Base-by-base conservation (phyloP, 78 protist genomes). In the Andalucia godoyi region DNA sequence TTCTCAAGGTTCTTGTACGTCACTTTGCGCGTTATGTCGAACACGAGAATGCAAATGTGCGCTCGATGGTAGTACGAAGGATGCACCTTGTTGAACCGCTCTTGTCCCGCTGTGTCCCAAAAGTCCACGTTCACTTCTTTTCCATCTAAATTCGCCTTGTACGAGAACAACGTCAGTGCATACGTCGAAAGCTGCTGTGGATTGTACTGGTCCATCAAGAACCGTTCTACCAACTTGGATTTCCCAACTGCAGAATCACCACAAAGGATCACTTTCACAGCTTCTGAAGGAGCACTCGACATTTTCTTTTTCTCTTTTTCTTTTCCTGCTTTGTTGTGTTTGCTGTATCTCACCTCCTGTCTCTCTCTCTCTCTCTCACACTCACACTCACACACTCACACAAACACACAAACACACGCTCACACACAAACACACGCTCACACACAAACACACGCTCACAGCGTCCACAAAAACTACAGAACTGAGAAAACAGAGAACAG, bases 41-140 rank as follows among this genome's bases (percentile, higher is more conserved):
- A 81, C n/a, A 66, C 77, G 51, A 80, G 36, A 36, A 80, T 57
- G 61, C 77, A 65, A 23, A 59, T 29, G 70, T 67, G 70, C 12
- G 79, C 85, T 0, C 49, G 52, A 67, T 69, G 49, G 66, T 80
- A 80, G 72, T 80, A 80, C 21, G 76, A 51, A 4, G 76, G 79
- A 36, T 79, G 85, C 76, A 79, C 63, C 29, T 29, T 38, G 66
- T n/a, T 36, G 55, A 72, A 79, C 29, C 85, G 85, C 52, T 79
- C 85, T 46, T 79, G 85, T 0, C 78, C 84, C 10, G 79, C 85
- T 0, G 85, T 79, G 64, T 79, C 85, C 85, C 85, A 79, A 23
- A 72, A 52, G 42, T 79, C 79, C 15, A 79, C 57, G 38, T 41
- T 13, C 6, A 47, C 8, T 23, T 43, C 47, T 21, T 67, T 59